Evolutionary conservation across 164 flowering plant genomes (phyloP), one percentile per base, ranked within the genome.

Genomic region (Tetrastigma voinierianum): DNA sequence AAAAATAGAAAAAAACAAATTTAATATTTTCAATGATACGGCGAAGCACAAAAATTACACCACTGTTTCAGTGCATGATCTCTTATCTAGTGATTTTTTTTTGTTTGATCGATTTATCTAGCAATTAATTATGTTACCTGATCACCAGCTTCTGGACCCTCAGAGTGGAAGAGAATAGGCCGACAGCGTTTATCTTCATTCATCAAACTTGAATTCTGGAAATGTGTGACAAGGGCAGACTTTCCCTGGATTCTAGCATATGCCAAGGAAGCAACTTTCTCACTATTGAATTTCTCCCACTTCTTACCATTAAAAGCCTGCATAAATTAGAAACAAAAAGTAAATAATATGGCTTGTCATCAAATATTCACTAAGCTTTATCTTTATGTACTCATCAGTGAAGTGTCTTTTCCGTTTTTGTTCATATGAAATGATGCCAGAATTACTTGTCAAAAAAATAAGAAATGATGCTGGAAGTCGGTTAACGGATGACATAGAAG

Each of bases 201-300:
- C 99, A 96, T 96, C 84, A 96, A 78, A 72, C 98, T 96, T 57
- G 99, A 93, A 74, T 93, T 93, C 77, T 96, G 96, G 70, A 96
- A 96, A 66, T 93, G 99, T 23, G 90, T 73, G 47, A 96, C 86
- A 45, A 96, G 95, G 17, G 98, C 95, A 2, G 83, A 57, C 75
- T 89, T 96, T 57, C 99, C 99, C 77, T 96, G 99, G 51, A 96
- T 96, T 59, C 99, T 83, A 68, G 99, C 99, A 82, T 90, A 96
- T 51, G 99, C 99, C 81, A 96, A 72, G 10, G 91, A 87, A 66
- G 99, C 98, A 64, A 95, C 98, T 75, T 95, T 95, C 72, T 95
- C 99, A 69, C 99, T 95, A 48, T 95, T 95, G 62, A 95, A 95
- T 79, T 92, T 95, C 82, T 95, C 99, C 99, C 99, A 95, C 66